Evolutionary conservation across 441 rosid genomes (phyloP).

Genomic region (Corymbia citriodora): DNA sequence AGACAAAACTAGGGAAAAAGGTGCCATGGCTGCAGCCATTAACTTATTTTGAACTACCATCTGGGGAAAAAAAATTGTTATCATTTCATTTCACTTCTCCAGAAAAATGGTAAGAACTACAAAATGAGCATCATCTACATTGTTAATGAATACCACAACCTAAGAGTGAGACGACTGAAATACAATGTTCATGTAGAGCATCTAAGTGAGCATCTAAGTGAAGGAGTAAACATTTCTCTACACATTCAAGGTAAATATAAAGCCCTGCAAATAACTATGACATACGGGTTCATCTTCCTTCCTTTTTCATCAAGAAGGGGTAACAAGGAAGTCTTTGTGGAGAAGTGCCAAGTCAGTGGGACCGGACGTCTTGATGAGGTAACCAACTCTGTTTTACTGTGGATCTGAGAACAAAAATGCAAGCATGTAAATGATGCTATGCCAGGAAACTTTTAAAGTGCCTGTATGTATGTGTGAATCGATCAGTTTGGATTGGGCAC

Average conservation of each 20-base stretch:
- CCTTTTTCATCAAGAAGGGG: conserved; percentile 88
- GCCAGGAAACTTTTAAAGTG: background rate
- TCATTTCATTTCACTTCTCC: background rate
- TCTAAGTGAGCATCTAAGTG: background rate
- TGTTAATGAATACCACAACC: background rate
- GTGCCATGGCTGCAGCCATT: background rate
- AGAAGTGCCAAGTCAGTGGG: conserved; percentile 94
- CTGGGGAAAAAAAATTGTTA: background rate
- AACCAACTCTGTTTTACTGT: conserved; percentile 83
- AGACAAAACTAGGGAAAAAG: background rate
- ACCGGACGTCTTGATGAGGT: conserved; percentile 89
- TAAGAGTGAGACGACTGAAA: background rate
- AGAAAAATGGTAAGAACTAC: background rate
- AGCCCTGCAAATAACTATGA: background rate
- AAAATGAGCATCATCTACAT: background rate
- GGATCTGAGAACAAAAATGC: conserved; percentile 51
- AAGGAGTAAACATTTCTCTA: background rate
- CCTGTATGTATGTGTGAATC: background rate
- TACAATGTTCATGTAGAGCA: background rate
- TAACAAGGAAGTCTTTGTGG: conserved; percentile 62
- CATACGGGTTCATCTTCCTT: conserved; percentile 71
- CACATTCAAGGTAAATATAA: background rate
- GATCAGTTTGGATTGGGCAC: background rate
- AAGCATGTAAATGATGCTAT: background rate
- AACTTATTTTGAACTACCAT: background rate